phyloP scores from a whole-genome alignment of 2,329 filamentous ascomycete genomes.

The Pestalotiopsis sp. region DNA sequence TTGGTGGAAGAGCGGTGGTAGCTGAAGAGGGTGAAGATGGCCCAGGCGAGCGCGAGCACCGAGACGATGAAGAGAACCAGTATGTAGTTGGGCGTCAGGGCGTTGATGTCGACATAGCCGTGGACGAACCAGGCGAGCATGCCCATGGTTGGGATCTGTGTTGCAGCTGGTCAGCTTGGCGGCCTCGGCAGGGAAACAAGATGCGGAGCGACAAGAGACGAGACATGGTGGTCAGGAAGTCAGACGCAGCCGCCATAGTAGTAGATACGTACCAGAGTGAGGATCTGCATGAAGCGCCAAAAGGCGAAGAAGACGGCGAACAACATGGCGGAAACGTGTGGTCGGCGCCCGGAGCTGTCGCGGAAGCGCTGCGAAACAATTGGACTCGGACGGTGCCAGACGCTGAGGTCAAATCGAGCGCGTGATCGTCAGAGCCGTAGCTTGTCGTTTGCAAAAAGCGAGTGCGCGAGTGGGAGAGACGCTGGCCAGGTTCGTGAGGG shows the following conservation, averaged over 20 bases:
- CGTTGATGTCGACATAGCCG: conserved; percentile 57
- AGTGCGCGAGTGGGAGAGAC: no score
- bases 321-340: conserved; percentile 50
- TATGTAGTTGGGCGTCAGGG: conserved; percentile 62
- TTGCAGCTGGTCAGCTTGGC: not conserved
- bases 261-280: conserved; percentile 54
- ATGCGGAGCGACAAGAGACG: not conserved
- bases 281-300: conserved; percentile 63
- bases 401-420: no score
- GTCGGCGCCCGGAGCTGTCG: not conserved
- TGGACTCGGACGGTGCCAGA: not conserved
- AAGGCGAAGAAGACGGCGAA: conserved; percentile 66
- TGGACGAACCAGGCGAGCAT: conserved; percentile 70
- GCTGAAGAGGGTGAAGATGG: conserved; percentile 65
- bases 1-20: conserved; percentile 65
- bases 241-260: not conserved
- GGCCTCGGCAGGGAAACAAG: not conserved
- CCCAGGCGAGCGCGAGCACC: conserved; percentile 64
- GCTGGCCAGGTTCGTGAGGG: no score
- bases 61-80: conserved; percentile 70
- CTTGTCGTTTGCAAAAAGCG: no score
- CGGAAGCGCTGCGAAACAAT: not conserved
- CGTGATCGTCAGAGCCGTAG: no score
- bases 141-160: conserved; percentile 65
- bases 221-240: not conserved